Conservation (phyloP, 768 basidiomycete genomes). For the Termitomyces sp. region DNA sequence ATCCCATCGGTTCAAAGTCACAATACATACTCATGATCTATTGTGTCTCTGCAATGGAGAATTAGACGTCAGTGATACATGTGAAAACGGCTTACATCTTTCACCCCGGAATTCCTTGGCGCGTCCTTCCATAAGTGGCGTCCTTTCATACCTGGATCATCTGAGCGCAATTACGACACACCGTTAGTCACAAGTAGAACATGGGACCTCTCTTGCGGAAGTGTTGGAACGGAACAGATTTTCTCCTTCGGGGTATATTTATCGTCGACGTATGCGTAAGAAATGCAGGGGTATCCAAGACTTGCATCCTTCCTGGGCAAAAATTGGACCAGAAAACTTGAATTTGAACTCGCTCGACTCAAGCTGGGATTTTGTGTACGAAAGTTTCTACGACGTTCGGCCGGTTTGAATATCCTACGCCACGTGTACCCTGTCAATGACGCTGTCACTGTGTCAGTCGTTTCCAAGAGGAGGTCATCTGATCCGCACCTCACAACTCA, state of each 20-base stretch:
- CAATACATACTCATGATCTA: too few species aligned
- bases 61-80: not conserved
- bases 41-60: too few species aligned
- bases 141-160: conserved; percentile 3
- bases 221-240: not conserved
- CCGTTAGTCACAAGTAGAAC: conserved; percentile 7
- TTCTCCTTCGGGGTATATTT: too few species aligned
- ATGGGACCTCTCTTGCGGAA: not conserved
- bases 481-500: not conserved
- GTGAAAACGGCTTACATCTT: conserved; percentile 4
- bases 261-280: too few species aligned
- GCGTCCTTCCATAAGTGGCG: not conserved
- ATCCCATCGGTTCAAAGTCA: too few species aligned
- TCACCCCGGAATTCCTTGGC: not conserved
- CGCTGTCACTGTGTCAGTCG: too few species aligned
- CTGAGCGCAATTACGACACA: conserved; percentile 1
- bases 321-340: not conserved
- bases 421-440: not conserved
- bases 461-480: conserved; percentile 13
- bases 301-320: not conserved
- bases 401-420: not conserved
- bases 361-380: not conserved
- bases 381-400: not conserved
- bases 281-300: not conserved
- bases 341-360: not conserved